These are phyloP conservation scores for Arabidopsis arenosa DNA, from an alignment of 345 rosid species.

Conservation along the genomic window DNA sequence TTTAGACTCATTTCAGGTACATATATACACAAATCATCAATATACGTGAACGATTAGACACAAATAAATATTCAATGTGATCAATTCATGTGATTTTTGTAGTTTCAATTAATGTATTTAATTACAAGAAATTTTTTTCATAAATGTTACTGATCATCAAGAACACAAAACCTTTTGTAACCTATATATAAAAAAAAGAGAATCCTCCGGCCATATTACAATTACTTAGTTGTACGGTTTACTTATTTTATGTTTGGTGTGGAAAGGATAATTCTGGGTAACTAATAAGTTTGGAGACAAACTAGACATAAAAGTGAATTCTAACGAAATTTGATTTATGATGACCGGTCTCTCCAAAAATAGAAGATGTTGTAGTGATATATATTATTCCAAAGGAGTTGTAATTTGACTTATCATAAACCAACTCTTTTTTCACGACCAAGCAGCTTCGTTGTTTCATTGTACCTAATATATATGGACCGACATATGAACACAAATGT, in stretches of 20 bases:
- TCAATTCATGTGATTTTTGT: constrained; percentile 3
- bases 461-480: constrained; percentile 47
- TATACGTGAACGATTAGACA: neutral
- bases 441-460: constrained; percentile 48
- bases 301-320: neutral
- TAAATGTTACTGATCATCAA: neutral
- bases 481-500: constrained; percentile 40
- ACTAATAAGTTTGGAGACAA: constrained; percentile 11
- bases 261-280: neutral
- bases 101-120: neutral
- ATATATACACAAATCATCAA: neutral
- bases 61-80: neutral
- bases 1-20: neutral
- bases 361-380: constrained; percentile 20
- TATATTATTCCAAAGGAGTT: constrained; percentile 16
- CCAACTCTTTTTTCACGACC: constrained; percentile 33
- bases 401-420: constrained; percentile 36
- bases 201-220: neutral
- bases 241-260: neutral
- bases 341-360: constrained; percentile 36
- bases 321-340: constrained; percentile 11
- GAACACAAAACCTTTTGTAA: neutral
- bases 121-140: neutral
- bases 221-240: neutral
- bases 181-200: neutral